A percentile compares a stretch with the other conserved stretches of the same genome.
These are phyloP conservation scores for Litchi chinensis DNA, from an alignment of 345 rosid species.

Conservation along the genomic window DNA sequence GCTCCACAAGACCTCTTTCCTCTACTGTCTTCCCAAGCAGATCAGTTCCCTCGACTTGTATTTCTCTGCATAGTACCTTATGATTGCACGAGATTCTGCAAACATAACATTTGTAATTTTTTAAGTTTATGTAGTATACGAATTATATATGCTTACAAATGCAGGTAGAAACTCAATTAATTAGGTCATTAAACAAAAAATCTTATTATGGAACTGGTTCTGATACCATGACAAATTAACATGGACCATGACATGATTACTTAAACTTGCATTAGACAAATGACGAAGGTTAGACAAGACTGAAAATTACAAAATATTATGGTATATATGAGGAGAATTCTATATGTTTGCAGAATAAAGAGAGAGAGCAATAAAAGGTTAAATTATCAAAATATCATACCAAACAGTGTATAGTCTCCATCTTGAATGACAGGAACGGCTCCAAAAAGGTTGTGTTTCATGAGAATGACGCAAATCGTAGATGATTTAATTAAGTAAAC, in stretches of 20 bases:
- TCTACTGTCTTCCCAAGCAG: conserved; percentile 45
- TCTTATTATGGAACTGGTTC: too few species aligned
- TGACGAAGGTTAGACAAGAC: not conserved
- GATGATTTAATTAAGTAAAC: not conserved
- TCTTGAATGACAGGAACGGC: conserved; percentile 64
- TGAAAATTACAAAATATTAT: not conserved
- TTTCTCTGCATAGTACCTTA: conserved; percentile 69
- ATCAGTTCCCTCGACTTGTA: conserved; percentile 48
- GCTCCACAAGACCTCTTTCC: conserved; percentile 63
- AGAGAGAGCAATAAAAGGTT: too few species aligned
- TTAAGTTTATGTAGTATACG: too few species aligned
- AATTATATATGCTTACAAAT: too few species aligned
- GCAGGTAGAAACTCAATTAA: too few species aligned
- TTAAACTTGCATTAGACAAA: too few species aligned
- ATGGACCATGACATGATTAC: too few species aligned
- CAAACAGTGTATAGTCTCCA: conserved; percentile 65
- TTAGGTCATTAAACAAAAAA: too few species aligned
- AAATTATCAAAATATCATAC: conserved; percentile 29
- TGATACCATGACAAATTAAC: too few species aligned
- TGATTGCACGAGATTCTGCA: conserved; percentile 72
- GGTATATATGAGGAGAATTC: too few species aligned
- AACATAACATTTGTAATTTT: not conserved
- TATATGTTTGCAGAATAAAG: not conserved
- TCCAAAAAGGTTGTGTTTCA: conserved; percentile 69
- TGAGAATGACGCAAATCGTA: not conserved